phyloP scores from a whole-genome alignment of 73 alveolate genomes.

The Symbiodinium pilosum region DNA sequence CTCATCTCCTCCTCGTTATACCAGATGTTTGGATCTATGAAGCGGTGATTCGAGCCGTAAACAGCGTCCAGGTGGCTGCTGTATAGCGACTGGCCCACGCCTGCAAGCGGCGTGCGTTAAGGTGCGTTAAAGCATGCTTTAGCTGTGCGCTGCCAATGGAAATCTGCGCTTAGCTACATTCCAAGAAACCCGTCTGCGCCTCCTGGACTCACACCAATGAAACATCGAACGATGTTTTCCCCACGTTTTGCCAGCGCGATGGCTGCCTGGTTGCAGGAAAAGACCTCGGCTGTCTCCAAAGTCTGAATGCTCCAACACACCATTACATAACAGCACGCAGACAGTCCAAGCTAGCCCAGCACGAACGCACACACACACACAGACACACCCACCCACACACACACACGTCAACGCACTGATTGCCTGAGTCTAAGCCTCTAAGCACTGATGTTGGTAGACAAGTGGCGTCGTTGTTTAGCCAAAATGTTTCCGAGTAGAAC shows the following conservation, averaged over 20 bases:
- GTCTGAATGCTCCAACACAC: background rate
- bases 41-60: background rate
- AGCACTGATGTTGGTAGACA: background rate
- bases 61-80: background rate
- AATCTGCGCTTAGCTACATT: background rate
- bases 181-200: background rate
- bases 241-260: background rate
- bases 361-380: too few species aligned
- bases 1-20: constrained; percentile 16
- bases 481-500: background rate
- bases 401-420: too few species aligned
- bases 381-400: too few species aligned
- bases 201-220: background rate
- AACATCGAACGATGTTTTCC: background rate
- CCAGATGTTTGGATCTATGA: constrained; percentile 25
- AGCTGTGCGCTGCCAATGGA: background rate
- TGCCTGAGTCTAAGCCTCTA: too few species aligned
- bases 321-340: background rate
- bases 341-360: background rate
- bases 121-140: background rate
- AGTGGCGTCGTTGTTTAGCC: background rate
- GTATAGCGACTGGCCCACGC: background rate
- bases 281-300: background rate
- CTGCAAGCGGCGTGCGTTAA: background rate
- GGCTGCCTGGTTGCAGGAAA: background rate